These are phyloP conservation scores for Leccinum truebloodii DNA, from an alignment of 768 basidiomycete species.

Conservation along the genomic window DNA sequence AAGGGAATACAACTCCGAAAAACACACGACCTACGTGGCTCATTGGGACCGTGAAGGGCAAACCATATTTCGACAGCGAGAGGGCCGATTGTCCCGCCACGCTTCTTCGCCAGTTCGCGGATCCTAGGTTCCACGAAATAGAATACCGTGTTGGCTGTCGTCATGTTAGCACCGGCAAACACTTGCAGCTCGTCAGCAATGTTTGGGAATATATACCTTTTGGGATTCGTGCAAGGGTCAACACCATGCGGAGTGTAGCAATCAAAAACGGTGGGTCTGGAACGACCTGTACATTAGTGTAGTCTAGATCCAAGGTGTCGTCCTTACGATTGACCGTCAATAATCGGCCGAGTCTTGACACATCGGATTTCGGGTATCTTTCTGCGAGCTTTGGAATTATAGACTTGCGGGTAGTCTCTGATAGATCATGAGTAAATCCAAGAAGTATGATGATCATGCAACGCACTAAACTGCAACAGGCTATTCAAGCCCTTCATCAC, in stretches of 20 bases:
- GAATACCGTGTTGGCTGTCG: background rate
- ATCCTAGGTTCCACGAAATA: conserved; percentile 14
- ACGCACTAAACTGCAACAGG: conserved; percentile 20
- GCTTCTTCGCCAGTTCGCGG: conserved; percentile 13
- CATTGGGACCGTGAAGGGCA: conserved; percentile 8
- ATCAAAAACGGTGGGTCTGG: conserved; percentile 14
- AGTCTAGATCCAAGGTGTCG: background rate
- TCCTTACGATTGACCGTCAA: conserved; percentile 16
- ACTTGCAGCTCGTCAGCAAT: background rate
- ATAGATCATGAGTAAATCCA: background rate
- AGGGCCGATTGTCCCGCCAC: conserved; percentile 14
- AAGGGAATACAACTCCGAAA: background rate
- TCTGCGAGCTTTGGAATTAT: background rate
- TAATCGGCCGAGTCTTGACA: conserved; percentile 15
- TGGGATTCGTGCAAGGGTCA: conserved; percentile 17
- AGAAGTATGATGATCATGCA: background rate
- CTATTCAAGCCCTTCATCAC: conserved; percentile 25
- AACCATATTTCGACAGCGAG: conserved; percentile 25
- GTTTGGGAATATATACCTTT: conserved; percentile 13
- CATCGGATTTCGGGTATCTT: background rate
- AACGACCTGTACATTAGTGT: background rate
- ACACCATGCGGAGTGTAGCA: conserved; percentile 21
- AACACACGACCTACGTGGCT: conserved; percentile 2
- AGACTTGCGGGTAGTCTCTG: conserved; percentile 11
- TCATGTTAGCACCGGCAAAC: no score